A percentile compares a stretch with the other conserved stretches of the same genome.
Evolutionary conservation across 129 eudicot species (phyloP).

Genomic region (Scalesia atractyloides): DNA sequence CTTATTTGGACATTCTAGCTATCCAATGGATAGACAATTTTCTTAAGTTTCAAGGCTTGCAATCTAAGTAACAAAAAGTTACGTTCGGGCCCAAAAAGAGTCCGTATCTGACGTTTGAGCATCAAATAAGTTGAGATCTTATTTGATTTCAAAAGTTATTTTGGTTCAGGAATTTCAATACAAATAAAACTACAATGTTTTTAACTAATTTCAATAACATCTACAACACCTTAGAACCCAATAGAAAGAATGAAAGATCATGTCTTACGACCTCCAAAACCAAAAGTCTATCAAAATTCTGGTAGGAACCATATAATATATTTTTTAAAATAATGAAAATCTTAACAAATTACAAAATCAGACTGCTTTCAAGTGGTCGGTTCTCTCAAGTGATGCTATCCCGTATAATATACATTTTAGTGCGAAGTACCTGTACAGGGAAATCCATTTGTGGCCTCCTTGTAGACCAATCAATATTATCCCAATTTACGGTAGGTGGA

Average conservation of each 20-base stretch:
- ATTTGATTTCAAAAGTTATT: not conserved
- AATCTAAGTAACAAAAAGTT: not conserved
- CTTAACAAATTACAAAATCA: not conserved
- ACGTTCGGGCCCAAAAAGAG: not conserved
- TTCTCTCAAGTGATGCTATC: not conserved
- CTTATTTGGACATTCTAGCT: not conserved
- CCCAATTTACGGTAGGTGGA: constrained; percentile 96
- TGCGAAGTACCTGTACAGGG: constrained; percentile 71
- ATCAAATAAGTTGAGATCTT: constrained; percentile 1
- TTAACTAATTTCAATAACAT: not conserved
- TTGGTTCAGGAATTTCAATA: not conserved
- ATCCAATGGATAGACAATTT: not conserved
- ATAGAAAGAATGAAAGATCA: not conserved
- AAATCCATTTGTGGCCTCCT: constrained; percentile 95
- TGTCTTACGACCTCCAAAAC: not conserved
- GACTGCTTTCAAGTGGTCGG: not conserved
- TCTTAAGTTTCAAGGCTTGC: too few species aligned
- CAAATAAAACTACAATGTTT: not conserved
- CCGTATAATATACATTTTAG: too few species aligned
- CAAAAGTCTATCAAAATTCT: not conserved
- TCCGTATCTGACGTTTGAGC: not conserved
- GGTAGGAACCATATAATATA: not conserved
- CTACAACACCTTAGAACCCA: not conserved
- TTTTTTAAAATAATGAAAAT: too few species aligned
- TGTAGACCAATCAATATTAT: constrained; percentile 86